Percentiles rank a stretch among this genome's conserved stretches.
phyloP scores from a whole-genome alignment of 495 filamentous ascomycete species.

The Choiromyces venosus region DNA sequence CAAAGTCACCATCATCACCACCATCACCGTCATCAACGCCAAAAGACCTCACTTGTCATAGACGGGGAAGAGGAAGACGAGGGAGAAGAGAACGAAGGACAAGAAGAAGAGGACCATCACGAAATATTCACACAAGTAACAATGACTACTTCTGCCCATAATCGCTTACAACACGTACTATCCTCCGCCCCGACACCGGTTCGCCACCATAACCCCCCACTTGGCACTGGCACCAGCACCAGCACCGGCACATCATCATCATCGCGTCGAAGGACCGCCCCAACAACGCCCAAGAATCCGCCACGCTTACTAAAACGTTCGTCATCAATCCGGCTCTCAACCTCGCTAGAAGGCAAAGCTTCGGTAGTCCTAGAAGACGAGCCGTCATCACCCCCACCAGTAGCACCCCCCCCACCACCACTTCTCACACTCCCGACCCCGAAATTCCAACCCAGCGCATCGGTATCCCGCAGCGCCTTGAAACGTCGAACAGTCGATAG shows the following conservation, averaged over 20 bases:
- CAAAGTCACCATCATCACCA: neutral
- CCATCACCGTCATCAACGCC: neutral
- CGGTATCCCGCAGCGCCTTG: conserved; percentile 19
- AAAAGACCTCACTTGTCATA: neutral
- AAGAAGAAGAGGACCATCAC: conserved; percentile 6
- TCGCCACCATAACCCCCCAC: neutral
- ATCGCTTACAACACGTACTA: conserved; percentile 37
- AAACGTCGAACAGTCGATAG: conserved; percentile 33
- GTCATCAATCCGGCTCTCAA: conserved; percentile 39
- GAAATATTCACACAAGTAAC: conserved; percentile 6
- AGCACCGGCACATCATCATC: conserved; percentile 1
- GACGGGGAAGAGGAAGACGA: neutral
- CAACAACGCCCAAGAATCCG: conserved; percentile 25
- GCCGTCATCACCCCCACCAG: conserved; percentile 15
- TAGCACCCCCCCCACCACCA: conserved; percentile 12
- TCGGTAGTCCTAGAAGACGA: conserved; percentile 37
- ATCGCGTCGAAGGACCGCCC: conserved; percentile 26
- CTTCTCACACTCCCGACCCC: conserved; percentile 17
- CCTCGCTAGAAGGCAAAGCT: conserved; percentile 40
- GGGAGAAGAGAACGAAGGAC: neutral
- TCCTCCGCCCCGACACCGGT: conserved; percentile 15
- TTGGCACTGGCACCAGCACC: no score
- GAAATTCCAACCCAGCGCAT: conserved; percentile 17
- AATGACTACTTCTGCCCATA: conserved; percentile 39
- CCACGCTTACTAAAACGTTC: conserved; percentile 33